Evolutionary conservation across 805 yeast species (phyloP).

Genomic region (Spencermartinsiella europaea): DNA sequence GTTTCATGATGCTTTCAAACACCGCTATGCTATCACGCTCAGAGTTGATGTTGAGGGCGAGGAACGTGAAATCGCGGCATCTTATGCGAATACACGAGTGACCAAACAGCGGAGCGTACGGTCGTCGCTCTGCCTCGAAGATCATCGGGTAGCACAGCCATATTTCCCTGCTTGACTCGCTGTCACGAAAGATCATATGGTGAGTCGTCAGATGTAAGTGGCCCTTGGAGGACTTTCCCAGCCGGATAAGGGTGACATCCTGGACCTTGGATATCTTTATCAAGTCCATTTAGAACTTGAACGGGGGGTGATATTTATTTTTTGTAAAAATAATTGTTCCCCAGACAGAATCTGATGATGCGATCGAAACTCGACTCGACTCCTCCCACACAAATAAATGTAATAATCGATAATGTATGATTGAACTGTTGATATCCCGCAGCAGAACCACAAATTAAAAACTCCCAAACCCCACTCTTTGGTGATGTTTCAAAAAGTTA

Average conservation of each 20-base stretch:
- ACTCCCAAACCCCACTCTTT: no score
- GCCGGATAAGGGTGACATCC: constrained; percentile 50
- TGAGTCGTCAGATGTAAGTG: constrained; percentile 67
- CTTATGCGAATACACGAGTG: constrained; percentile 56
- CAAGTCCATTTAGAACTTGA: not conserved
- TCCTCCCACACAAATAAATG: constrained; percentile 3
- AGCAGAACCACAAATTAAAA: no score
- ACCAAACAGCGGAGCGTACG: constrained; percentile 13
- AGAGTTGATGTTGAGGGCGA: constrained; percentile 67
- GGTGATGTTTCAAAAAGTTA: no score
- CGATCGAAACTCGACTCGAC: no score
- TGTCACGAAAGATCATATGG: constrained; percentile 56
- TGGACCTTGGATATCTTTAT: constrained; percentile 23
- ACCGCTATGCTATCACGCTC: constrained; percentile 62
- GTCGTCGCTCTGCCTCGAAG: constrained; percentile 34
- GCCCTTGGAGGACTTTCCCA: constrained; percentile 54
- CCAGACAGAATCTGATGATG: no score
- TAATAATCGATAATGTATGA: no score
- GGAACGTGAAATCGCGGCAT: constrained; percentile 79
- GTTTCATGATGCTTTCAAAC: constrained; percentile 61
- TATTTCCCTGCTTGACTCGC: constrained; percentile 49
- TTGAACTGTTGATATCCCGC: no score
- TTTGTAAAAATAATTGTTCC: no score
- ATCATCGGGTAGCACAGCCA: constrained; percentile 93
- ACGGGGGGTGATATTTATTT: no score